phyloP scores from a whole-genome alignment of 805 yeast species.

The Barnettozyma californica region DNA sequence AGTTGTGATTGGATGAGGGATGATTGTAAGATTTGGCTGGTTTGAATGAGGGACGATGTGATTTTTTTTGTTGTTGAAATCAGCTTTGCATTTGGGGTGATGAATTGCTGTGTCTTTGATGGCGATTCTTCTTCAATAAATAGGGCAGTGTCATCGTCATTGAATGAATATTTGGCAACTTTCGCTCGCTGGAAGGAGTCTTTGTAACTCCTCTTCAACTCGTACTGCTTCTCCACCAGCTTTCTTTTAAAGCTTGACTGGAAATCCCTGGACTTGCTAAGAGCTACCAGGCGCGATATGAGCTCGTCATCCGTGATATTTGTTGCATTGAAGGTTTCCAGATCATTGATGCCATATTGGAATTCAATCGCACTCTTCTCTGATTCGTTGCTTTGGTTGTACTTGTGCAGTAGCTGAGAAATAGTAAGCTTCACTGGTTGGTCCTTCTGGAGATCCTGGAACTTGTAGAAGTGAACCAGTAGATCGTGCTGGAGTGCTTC shows the following conservation, averaged over 20 bases:
- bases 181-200: constrained; percentile 9
- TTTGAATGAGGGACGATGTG: constrained; percentile 20
- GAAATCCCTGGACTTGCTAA: constrained; percentile 15
- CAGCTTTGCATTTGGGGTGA: constrained; percentile 20
- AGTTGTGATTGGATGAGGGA: constrained; percentile 23
- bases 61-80: constrained; percentile 23
- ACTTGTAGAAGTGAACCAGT: constrained; percentile 7
- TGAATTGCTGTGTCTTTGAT: background rate
- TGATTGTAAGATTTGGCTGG: constrained; percentile 22
- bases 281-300: constrained; percentile 1
- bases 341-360: constrained; percentile 12
- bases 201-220: constrained; percentile 6
- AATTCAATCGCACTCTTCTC: constrained; percentile 16
- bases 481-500: constrained; percentile 8
- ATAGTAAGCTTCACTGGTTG: constrained; percentile 14
- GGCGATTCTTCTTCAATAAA: constrained; percentile 1
- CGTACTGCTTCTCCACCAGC: constrained; percentile 17
- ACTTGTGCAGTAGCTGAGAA: constrained; percentile 13
- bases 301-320: background rate
- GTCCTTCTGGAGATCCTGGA: constrained; percentile 11
- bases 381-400: constrained; percentile 12
- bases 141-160: background rate
- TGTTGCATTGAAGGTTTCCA: constrained; percentile 1
- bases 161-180: constrained; percentile 5
- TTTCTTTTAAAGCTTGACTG: constrained; percentile 11